phyloP scores from a whole-genome alignment of 2,329 filamentous ascomycete species.

The Niveomyces coronatus region DNA sequence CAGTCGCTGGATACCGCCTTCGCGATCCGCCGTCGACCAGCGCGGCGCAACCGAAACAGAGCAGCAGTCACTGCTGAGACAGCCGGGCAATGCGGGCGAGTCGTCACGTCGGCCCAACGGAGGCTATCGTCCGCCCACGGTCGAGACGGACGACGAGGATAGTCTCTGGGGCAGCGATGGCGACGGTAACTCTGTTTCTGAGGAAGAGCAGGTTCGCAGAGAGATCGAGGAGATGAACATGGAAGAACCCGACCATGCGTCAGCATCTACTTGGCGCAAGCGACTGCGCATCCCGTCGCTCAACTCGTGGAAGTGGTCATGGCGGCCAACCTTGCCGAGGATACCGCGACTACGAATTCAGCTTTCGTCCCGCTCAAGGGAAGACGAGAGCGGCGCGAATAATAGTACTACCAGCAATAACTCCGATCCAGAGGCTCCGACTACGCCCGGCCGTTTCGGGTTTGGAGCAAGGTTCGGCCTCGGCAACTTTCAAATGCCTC shows the following conservation, averaged over 20 bases:
- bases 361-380: conserved; percentile 29
- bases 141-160: conserved; percentile 64
- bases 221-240: conserved; percentile 88
- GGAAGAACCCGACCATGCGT: conserved; percentile 49
- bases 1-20: conserved; percentile 22
- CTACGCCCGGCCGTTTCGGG: too few relatives aligned
- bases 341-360: conserved; percentile 41
- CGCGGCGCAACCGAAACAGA: conserved; percentile 63
- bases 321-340: conserved; percentile 44
- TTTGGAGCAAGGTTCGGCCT: background rate
- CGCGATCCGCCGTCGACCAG: conserved; percentile 33
- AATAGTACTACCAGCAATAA: too few relatives aligned
- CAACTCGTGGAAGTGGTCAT: conserved; percentile 44
- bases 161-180: conserved; percentile 41
- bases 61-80: conserved; percentile 62
- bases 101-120: conserved; percentile 37
- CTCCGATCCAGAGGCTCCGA: too few relatives aligned
- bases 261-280: conserved; percentile 42
- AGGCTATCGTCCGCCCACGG: conserved; percentile 66
- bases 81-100: conserved; percentile 32
- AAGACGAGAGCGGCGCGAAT: conserved; percentile 9
- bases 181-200: conserved; percentile 26
- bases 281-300: conserved; percentile 43
- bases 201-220: conserved; percentile 59
- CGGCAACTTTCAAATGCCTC: conserved; percentile 20